Evolutionary conservation across 2,329 filamentous ascomycete genomes (phyloP).

Genomic region (Coniochaeta sp.): DNA sequence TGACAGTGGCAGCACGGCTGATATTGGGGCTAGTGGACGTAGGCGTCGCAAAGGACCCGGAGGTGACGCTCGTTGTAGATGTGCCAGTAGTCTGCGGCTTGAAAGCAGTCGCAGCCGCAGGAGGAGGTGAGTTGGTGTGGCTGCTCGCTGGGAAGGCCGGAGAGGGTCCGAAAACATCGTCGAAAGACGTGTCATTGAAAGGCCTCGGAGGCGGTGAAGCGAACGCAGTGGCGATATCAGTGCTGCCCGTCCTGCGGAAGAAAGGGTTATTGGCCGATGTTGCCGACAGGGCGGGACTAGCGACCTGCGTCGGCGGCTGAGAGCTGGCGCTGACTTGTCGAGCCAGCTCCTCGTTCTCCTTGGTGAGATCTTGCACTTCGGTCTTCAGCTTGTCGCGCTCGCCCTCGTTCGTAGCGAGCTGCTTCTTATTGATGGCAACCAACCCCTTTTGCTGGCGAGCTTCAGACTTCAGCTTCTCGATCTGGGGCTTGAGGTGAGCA

Average conservation of each 20-base stretch:
- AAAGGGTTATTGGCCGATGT: slow-evolving; percentile 88
- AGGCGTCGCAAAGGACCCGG: slow-evolving; percentile 42
- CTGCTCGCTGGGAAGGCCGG: slow-evolving; percentile 29
- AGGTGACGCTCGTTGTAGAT: slow-evolving; percentile 38
- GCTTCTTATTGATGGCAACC: slow-evolving; percentile 98
- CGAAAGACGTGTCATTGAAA: slow-evolving; percentile 63
- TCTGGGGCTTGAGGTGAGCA: slow-evolving; percentile 73
- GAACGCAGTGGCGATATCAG: slow-evolving; percentile 50
- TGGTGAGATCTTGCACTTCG: slow-evolving; percentile 64
- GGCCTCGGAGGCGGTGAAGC: slow-evolving; percentile 37
- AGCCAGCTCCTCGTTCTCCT: slow-evolving; percentile 51
- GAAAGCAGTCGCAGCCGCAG: slow-evolving; percentile 52
- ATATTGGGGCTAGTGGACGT: slow-evolving; percentile 56
- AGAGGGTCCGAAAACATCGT: slow-evolving; percentile 78
- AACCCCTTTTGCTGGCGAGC: slow-evolving; percentile 93
- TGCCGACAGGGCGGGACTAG: slow-evolving; percentile 61
- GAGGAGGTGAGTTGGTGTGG: slow-evolving; percentile 34
- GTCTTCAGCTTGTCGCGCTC: slow-evolving; percentile 82
- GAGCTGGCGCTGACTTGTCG: slow-evolving; percentile 45
- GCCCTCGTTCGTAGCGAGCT: slow-evolving; percentile 79
- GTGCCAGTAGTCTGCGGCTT: slow-evolving; percentile 51
- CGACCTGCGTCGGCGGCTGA: slow-evolving; percentile 43
- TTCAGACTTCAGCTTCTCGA: slow-evolving; percentile 89
- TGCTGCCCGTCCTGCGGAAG: slow-evolving; percentile 65
- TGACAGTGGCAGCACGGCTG: slow-evolving; percentile 52